Percentiles rank a stretch among this genome's conserved stretches.
phyloP scores from a whole-genome alignment of 2,329 filamentous ascomycete genomes.

The Berkeleyomyces rouxiae region DNA sequence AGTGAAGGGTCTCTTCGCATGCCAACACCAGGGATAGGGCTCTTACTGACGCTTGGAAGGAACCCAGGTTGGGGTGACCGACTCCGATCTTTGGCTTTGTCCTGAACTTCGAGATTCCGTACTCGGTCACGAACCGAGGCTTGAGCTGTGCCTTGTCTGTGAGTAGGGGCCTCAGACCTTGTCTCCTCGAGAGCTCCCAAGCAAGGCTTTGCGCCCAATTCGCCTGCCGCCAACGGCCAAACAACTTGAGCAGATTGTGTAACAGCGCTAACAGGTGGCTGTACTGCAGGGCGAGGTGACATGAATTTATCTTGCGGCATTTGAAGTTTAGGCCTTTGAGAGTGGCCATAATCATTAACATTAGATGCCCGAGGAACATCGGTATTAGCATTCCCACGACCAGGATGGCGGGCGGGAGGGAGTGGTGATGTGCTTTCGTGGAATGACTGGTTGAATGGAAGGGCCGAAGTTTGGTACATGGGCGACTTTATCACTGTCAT shows the following conservation, averaged over 20 bases:
- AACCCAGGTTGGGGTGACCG: not conserved
- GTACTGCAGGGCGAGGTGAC: not conserved
- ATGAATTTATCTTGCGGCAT: conserved; percentile 1
- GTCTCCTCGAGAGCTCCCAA: not conserved
- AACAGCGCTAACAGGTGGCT: conserved; percentile 5
- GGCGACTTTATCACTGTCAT: not conserved
- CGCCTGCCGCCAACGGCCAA: not conserved
- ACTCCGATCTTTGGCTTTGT: not conserved
- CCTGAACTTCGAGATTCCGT: conserved; percentile 9
- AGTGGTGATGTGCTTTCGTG: not conserved
- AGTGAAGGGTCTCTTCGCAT: not conserved
- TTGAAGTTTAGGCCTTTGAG: not conserved
- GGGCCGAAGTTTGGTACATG: not conserved
- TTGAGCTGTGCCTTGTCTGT: not conserved
- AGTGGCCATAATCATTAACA: not conserved
- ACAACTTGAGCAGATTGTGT: not conserved
- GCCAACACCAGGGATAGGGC: not conserved
- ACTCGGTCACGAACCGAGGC: conserved; percentile 8
- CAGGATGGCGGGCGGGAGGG: conserved; percentile 3
- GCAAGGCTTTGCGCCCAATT: not conserved
- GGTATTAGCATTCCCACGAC: not conserved
- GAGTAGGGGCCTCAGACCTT: not conserved
- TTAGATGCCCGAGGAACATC: conserved; percentile 4
- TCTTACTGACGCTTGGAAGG: not conserved
- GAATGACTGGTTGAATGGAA: not conserved